Conservation (phyloP, 805 yeast species). For the Yarrowia sp. region DNA sequence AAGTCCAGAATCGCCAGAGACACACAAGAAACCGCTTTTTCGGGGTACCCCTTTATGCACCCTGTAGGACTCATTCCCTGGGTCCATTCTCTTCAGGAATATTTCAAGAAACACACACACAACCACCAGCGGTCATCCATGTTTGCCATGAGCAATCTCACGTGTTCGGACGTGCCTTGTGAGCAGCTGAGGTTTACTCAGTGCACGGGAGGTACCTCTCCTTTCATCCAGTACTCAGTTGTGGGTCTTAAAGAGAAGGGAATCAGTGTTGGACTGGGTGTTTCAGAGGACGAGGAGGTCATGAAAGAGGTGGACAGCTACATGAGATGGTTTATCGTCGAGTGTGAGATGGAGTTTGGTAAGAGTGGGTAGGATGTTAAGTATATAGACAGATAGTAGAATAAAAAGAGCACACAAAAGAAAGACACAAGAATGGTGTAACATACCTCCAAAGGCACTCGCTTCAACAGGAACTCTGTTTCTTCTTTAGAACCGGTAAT, state of each 20-base stretch:
- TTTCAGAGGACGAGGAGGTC: conserved; percentile 1
- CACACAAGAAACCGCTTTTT: not conserved
- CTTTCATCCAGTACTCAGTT: conserved; percentile 14
- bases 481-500: no score
- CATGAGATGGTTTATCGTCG: not conserved
- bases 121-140: conserved; percentile 3
- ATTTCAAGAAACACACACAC: conserved; percentile 7
- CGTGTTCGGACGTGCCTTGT: conserved; percentile 5
- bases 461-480: no score
- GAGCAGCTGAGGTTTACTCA: conserved; percentile 21
- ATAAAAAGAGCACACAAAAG: not conserved
- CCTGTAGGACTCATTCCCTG: conserved; percentile 24
- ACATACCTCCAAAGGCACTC: no score
- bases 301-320: not conserved
- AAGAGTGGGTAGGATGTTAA: not conserved
- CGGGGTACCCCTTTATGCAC: conserved; percentile 24
- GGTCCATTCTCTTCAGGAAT: conserved; percentile 4
- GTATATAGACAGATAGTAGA: not conserved
- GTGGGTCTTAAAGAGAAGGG: conserved; percentile 10
- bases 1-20: not conserved
- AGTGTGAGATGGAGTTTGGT: not conserved
- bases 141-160: conserved; percentile 23
- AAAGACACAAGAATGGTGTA: no score
- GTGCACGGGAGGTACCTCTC: conserved; percentile 21
- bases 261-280: conserved; percentile 11